Percentiles rank a stretch among this genome's conserved stretches.
Conservation (phyloP, 441 rosid genomes). For the Adansonia madagascariensis region DNA sequence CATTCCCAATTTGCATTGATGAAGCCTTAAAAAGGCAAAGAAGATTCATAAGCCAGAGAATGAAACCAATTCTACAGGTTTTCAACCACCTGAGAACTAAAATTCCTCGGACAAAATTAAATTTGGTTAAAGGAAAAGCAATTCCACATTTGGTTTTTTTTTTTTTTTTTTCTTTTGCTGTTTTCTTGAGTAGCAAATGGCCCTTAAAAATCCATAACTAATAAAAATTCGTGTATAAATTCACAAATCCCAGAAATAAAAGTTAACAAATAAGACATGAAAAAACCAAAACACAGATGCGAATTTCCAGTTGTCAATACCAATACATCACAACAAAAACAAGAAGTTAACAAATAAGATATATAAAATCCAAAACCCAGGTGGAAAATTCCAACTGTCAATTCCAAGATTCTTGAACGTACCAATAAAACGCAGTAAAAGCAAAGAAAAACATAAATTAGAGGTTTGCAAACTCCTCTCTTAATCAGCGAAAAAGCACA, state of each 20-base stretch:
- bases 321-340: no score
- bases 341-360: no score
- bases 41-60: no score
- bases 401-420: neutral
- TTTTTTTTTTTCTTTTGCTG: neutral
- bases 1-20: neutral
- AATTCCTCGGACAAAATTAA: neutral
- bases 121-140: neutral
- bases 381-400: neutral
- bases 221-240: neutral
- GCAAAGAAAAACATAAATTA: neutral
- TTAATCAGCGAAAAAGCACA: neutral
- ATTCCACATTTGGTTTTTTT: neutral
- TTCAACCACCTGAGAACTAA: neutral
- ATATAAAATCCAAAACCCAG: neutral
- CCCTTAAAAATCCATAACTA: neutral
- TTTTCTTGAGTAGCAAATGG: constrained; percentile 7
- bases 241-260: neutral
- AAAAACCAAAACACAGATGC: neutral
- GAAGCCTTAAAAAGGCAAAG: neutral
- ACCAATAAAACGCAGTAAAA: neutral
- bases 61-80: neutral
- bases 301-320: neutral
- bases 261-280: neutral
- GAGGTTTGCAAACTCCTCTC: neutral